These are phyloP conservation scores for Verticillium nonalfalfae DNA, from an alignment of 2,329 filamentous ascomycete species.

Conservation along the genomic window DNA sequence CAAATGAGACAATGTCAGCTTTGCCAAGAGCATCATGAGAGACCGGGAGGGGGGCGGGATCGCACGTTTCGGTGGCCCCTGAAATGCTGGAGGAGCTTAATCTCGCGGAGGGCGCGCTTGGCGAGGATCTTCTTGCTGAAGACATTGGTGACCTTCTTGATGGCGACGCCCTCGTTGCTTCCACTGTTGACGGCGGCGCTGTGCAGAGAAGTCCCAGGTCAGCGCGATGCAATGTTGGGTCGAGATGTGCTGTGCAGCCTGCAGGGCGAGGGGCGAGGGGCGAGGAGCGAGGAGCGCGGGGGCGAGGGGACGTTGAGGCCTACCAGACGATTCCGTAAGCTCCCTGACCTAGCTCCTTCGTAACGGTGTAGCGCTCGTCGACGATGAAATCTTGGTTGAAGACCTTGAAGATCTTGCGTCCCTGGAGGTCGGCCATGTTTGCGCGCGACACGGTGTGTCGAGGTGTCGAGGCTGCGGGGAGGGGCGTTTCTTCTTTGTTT, in stretches of 20 bases:
- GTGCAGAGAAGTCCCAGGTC: constrained; percentile 7
- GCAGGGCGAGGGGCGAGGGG: too few relatives aligned
- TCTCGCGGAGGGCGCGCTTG: constrained; percentile 95
- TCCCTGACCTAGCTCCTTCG: constrained; percentile 96
- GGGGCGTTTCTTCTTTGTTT: too few relatives aligned
- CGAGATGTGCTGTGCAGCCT: too few relatives aligned
- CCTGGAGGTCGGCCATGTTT: constrained; percentile 34
- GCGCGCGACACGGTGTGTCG: not conserved
- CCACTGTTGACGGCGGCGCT: constrained; percentile 90
- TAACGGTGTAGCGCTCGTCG: constrained; percentile 96
- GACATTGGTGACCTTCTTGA: constrained; percentile 99
- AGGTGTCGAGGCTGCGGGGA: not conserved
- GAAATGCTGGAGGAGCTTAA: constrained; percentile 98
- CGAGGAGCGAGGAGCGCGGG: not conserved
- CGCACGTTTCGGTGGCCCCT: constrained; percentile 79
- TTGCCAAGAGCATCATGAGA: constrained; percentile 2
- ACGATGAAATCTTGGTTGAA: constrained; percentile 99
- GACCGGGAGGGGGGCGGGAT: constrained; percentile 11
- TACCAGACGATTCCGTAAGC: constrained; percentile 99
- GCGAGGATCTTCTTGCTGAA: constrained; percentile 99
- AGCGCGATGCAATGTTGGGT: constrained; percentile 2
- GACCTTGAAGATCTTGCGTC: constrained; percentile 94
- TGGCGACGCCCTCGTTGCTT: constrained; percentile 88
- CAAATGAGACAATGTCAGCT: constrained; percentile 1
- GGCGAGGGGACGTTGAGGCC: constrained; percentile 13